These are phyloP conservation scores for Lentinula aciculospora DNA, from an alignment of 768 basidiomycete species.

Conservation along the genomic window DNA sequence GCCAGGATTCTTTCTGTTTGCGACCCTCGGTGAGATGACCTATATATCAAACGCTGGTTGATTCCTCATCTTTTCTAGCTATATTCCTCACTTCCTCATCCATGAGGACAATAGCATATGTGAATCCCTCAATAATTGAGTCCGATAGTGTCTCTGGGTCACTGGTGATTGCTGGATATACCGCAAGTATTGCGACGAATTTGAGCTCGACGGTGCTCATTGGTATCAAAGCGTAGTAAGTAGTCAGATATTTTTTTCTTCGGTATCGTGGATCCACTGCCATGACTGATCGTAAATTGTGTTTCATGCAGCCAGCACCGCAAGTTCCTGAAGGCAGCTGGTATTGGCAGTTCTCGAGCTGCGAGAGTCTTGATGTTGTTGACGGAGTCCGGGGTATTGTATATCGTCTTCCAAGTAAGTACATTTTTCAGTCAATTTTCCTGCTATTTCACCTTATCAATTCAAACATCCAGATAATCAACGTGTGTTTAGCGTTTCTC, in stretches of 20 bases:
- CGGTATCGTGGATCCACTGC: too few relatives aligned
- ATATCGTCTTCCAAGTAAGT: neutral
- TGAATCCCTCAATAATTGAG: neutral
- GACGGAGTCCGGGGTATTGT: neutral
- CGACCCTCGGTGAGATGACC: neutral
- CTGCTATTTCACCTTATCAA: neutral
- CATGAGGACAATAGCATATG: neutral
- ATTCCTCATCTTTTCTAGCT: neutral
- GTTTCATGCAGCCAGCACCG: neutral
- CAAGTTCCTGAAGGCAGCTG: neutral
- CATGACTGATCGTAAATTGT: neutral
- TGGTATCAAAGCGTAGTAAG: slow-evolving; percentile 5
- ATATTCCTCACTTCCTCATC: slow-evolving; percentile 1
- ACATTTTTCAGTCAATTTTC: neutral
- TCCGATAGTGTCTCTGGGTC: neutral
- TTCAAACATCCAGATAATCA: neutral
- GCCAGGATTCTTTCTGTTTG: neutral
- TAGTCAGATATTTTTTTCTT: neutral
- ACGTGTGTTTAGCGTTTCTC: neutral
- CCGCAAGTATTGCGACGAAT: neutral
- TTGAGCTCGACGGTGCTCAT: neutral
- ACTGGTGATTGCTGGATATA: neutral
- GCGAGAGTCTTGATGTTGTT: neutral
- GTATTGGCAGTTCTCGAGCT: neutral
- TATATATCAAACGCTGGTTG: neutral